Percentiles rank a stretch among this genome's conserved stretches.
Evolutionary conservation across 164 flowering plant genomes (phyloP).

Genomic region (Aristolochia fimbriata): DNA sequence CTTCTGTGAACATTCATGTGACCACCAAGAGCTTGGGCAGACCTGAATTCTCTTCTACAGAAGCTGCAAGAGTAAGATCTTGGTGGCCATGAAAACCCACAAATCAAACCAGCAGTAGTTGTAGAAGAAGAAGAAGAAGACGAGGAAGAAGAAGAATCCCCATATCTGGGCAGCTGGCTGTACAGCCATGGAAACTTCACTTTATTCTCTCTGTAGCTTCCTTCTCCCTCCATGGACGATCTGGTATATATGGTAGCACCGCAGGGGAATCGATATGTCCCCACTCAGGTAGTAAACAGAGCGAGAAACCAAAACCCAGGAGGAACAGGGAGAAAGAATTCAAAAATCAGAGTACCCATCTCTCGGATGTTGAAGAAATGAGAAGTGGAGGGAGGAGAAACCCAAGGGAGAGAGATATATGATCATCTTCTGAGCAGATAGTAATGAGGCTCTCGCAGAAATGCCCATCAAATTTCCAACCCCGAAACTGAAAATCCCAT

Average conservation of each 20-base stretch:
- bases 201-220: slow-evolving; percentile 2
- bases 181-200: slow-evolving; percentile 1
- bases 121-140: not conserved
- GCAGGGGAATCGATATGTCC: too few relatives aligned
- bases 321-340: not conserved
- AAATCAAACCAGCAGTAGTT: slow-evolving; percentile 5
- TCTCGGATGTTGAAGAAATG: not conserved
- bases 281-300: not conserved
- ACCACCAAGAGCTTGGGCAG: slow-evolving; percentile 43
- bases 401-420: not conserved
- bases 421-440: slow-evolving; percentile 5
- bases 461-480: slow-evolving; percentile 11
- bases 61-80: slow-evolving; percentile 64
- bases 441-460: slow-evolving; percentile 8
- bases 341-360: not conserved
- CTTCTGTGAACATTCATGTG: slow-evolving; percentile 67
- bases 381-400: not conserved
- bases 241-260: not conserved
- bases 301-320: not conserved
- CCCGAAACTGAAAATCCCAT: slow-evolving; percentile 9
- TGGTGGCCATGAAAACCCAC: slow-evolving; percentile 69
- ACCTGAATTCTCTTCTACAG: slow-evolving; percentile 65
- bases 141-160: not conserved
- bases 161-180: not conserved
- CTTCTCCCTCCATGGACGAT: slow-evolving; percentile 8